Evolutionary conservation across 1,139 yeast species (phyloP).

Genomic region (Sugiyamaella grinbergsii): DNA sequence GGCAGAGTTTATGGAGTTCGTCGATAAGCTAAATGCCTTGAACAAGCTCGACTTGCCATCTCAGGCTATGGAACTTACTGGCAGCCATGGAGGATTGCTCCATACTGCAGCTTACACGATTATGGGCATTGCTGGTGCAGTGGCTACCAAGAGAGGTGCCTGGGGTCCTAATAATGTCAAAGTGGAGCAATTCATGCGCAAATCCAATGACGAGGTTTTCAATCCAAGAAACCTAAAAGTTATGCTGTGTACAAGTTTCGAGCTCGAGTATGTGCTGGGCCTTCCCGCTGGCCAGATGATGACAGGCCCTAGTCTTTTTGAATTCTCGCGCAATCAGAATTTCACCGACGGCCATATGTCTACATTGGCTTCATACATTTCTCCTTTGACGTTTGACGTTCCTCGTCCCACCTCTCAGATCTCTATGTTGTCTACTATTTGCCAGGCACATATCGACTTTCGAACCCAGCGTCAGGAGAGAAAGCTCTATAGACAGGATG

Average conservation of each 20-base stretch:
- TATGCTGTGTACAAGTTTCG: conserved; percentile 2
- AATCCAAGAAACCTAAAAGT: conserved; percentile 8
- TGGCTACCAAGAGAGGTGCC: background rate
- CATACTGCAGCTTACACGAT: background rate
- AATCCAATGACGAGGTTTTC: conserved; percentile 6
- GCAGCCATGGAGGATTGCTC: background rate
- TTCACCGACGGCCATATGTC: background rate
- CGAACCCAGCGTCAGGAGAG: background rate
- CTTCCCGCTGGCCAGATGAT: background rate
- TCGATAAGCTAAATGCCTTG: conserved; percentile 10
- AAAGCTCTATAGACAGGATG: background rate
- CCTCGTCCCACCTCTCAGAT: conserved; percentile 1
- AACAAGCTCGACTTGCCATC: background rate
- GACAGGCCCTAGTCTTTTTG: background rate
- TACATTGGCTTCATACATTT: conserved; percentile 1
- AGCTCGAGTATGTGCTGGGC: background rate
- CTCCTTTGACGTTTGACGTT: conserved; percentile 11
- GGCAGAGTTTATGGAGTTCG: conserved; percentile 7
- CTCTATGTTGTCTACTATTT: background rate
- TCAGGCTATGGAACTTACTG: background rate
- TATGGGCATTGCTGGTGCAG: background rate
- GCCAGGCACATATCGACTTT: background rate
- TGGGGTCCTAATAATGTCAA: background rate
- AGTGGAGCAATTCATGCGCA: conserved; percentile 4
- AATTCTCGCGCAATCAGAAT: background rate